These are phyloP conservation scores for Trichoderma breve DNA, from an alignment of 2,329 filamentous ascomycete genomes.

Conservation along the genomic window DNA sequence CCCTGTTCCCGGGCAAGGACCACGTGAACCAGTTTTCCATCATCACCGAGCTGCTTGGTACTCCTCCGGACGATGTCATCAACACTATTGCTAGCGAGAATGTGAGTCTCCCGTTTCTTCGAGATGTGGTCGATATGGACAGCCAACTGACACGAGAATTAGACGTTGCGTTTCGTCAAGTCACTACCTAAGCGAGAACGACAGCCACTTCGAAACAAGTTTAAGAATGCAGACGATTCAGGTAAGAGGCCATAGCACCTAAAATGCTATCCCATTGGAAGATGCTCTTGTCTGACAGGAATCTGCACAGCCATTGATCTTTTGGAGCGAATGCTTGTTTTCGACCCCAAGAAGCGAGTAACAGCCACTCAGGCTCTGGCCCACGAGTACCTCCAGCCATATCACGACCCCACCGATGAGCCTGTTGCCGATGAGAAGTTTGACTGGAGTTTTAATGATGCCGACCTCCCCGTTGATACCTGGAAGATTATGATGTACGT, in stretches of 20 bases:
- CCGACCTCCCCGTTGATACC: conserved; percentile 94
- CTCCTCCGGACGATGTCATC: conserved; percentile 96
- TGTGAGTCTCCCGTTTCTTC: conserved; percentile 49
- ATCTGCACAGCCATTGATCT: conserved; percentile 73
- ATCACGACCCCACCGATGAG: conserved; percentile 97
- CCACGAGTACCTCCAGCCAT: conserved; percentile 91
- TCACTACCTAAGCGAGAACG: conserved; percentile 93
- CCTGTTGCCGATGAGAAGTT: conserved; percentile 96
- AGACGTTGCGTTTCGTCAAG: conserved; percentile 96
- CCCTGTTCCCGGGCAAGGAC: conserved; percentile 96
- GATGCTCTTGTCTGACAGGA: not conserved
- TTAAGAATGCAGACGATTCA: conserved; percentile 87
- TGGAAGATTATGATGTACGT: conserved; percentile 99
- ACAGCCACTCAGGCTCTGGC: conserved; percentile 81
- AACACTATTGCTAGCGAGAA: conserved; percentile 98
- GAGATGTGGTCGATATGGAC: not conserved
- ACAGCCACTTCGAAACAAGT: conserved; percentile 82
- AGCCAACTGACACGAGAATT: not conserved
- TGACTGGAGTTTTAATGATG: conserved; percentile 99
- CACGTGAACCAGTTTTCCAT: conserved; percentile 99
- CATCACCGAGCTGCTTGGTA: conserved; percentile 95
- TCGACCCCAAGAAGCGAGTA: conserved; percentile 95
- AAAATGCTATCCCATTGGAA: not conserved
- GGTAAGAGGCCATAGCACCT: conserved; percentile 51
- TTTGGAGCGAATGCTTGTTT: conserved; percentile 94